Percentiles rank a stretch among this genome's conserved stretches.
Evolutionary conservation across 2,329 filamentous ascomycete genomes (phyloP).

Genomic region (Myriosclerotinia curreyana): DNA sequence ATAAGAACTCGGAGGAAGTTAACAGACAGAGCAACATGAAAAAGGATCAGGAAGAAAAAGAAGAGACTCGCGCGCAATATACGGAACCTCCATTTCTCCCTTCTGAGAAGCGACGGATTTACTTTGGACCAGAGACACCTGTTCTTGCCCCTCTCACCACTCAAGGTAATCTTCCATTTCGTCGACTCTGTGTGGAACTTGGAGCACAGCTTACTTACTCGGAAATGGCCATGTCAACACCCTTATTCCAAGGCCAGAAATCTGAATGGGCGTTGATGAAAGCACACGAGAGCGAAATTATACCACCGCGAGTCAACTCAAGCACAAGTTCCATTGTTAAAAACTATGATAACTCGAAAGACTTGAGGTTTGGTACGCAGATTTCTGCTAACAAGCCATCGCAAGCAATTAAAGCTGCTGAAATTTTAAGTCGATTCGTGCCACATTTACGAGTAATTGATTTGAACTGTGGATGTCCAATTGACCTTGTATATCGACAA

Average conservation of each 20-base stretch:
- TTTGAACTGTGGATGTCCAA: constrained; percentile 95
- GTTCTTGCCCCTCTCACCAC: constrained; percentile 93
- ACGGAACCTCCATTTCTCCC: constrained; percentile 83
- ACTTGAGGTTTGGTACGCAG: constrained; percentile 87
- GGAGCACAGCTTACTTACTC: constrained; percentile 94
- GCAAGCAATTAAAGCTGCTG: constrained; percentile 83
- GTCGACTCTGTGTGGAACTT: constrained; percentile 81
- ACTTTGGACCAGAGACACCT: constrained; percentile 92
- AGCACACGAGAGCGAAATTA: constrained; percentile 79
- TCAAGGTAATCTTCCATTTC: constrained; percentile 93
- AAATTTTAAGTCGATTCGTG: constrained; percentile 71
- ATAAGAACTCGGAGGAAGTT: constrained; percentile 55
- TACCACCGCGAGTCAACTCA: constrained; percentile 63
- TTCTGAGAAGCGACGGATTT: constrained; percentile 89
- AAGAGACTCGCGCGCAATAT: constrained; percentile 76
- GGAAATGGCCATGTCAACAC: constrained; percentile 94
- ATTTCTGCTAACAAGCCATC: constrained; percentile 91
- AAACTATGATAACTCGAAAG: constrained; percentile 76
- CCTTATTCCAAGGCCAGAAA: constrained; percentile 84
- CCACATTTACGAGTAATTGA: constrained; percentile 88
- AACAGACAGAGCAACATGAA: constrained; percentile 49
- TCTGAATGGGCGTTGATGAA: constrained; percentile 94
- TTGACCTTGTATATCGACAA: constrained; percentile 85
- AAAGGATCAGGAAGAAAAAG: constrained; percentile 45
- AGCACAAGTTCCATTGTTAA: constrained; percentile 54